These are phyloP conservation scores for Sparassis latifolia DNA, from an alignment of 1,284 basidiomycete genomes.

Conservation along the genomic window DNA sequence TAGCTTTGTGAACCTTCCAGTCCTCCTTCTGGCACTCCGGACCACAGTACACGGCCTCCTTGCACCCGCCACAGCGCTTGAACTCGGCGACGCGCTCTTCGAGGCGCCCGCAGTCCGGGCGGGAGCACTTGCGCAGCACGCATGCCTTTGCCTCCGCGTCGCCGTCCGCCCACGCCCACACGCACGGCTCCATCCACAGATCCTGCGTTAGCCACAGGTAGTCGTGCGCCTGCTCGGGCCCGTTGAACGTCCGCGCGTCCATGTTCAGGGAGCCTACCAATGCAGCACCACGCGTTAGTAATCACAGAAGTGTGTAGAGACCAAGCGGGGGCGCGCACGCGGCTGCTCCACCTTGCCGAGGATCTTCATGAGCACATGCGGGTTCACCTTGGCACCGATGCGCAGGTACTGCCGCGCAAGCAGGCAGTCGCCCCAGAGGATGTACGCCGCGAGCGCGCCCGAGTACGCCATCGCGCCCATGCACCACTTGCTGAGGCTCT, in stretches of 20 bases:
- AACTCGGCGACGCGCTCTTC: slow-evolving; percentile 18
- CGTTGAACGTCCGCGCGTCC: slow-evolving; percentile 26
- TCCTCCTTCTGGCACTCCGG: slow-evolving; percentile 32
- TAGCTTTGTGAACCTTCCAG: slow-evolving; percentile 32
- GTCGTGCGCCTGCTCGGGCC: slow-evolving; percentile 37
- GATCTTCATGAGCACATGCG: slow-evolving; percentile 31
- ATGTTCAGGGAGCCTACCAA: slow-evolving; percentile 26
- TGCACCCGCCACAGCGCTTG: slow-evolving; percentile 23
- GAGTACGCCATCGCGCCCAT: slow-evolving; percentile 26
- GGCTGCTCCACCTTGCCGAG: slow-evolving; percentile 30
- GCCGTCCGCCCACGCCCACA: slow-evolving; percentile 37
- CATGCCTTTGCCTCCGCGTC: slow-evolving; percentile 25
- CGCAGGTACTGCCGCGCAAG: slow-evolving; percentile 33
- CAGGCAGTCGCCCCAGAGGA: slow-evolving; percentile 32
- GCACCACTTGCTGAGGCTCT: slow-evolving; percentile 12
- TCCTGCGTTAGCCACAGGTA: slow-evolving; percentile 39
- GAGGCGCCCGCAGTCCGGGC: slow-evolving; percentile 9
- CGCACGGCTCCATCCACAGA: slow-evolving; percentile 34
- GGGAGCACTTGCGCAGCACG: slow-evolving; percentile 21
- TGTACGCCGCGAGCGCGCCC: slow-evolving; percentile 35
- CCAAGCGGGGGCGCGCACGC: slow-evolving; percentile 19
- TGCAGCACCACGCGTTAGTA: not conserved
- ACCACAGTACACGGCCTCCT: slow-evolving; percentile 32
- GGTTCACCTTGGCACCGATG: slow-evolving; percentile 28
- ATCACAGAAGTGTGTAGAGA: not conserved